Evolutionary conservation across 129 eudicot genomes (phyloP).

Genomic region (Sambucus nigra): DNA sequence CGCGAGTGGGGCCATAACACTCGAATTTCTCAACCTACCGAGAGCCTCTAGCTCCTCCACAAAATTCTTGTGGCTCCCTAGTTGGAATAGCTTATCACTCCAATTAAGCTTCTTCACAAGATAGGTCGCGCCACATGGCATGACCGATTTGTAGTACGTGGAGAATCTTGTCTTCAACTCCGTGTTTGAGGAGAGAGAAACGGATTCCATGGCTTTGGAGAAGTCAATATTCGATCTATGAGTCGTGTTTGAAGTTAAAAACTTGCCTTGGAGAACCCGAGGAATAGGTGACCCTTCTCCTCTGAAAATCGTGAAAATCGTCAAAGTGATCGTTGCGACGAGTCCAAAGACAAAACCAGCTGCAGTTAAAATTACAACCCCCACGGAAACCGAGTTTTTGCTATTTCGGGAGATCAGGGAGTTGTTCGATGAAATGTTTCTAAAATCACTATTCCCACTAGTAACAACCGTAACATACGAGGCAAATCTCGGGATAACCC

Average conservation of each 20-base stretch:
- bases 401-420: background rate
- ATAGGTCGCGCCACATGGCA: constrained; percentile 64
- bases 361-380: constrained; percentile 28
- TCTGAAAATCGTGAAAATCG: constrained; percentile 25
- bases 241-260: constrained; percentile 49
- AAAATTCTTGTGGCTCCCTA: constrained; percentile 50
- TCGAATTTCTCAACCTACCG: constrained; percentile 67
- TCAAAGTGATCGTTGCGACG: constrained; percentile 21
- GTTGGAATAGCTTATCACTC: constrained; percentile 60
- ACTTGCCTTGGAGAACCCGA: constrained; percentile 25
- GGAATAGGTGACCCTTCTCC: constrained; percentile 22
- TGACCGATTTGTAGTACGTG: constrained; percentile 63
- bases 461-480: constrained; percentile 12
- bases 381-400: constrained; percentile 17
- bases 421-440: constrained; percentile 3
- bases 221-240: constrained; percentile 59
- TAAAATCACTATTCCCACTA: constrained; percentile 33
- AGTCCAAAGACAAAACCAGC: constrained; percentile 27
- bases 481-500: constrained; percentile 35
- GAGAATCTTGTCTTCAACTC: constrained; percentile 43
- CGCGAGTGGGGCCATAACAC: constrained; percentile 83
- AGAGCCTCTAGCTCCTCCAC: constrained; percentile 49
- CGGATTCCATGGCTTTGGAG: constrained; percentile 54
- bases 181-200: constrained; percentile 23
- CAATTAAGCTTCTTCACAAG: constrained; percentile 66